Base-by-base conservation (phyloP, 2,329 filamentous ascomycete genomes). In the Fusarium hostae region DNA sequence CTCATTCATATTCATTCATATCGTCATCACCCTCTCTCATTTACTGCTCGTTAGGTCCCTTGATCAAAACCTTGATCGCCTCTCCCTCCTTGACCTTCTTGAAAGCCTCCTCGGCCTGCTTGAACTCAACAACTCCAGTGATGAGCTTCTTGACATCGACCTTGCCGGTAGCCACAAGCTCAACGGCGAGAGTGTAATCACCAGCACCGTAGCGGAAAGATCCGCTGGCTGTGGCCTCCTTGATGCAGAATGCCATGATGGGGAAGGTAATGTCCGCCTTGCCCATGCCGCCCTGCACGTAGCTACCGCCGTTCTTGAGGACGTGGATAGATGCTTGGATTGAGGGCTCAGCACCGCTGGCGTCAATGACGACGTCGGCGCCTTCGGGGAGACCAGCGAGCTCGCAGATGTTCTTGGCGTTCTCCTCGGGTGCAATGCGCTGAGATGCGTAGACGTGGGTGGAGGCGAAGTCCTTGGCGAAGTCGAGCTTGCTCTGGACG, bases 281-380 rank as follows among this genome's bases (percentile, higher is more conserved):
- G 78, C 95, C 95, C 94, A 98, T 97, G 60, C 95, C 95, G 66
- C 91, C 94, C 83, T 97, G 94, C 12, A 97, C 91, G 76, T 94
- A 95, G 20, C 88, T 91, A 35, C 93, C 93, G 61, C 93, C 93
- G 50, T 86, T 85, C 70, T 90, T 87, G 30, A 94, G 87, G 24
- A 87, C 87, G 81, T 95, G 91, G 76, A 95, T 87, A 37, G 88
- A 88, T 0, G 92, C 87, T 82, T 95, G 92, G 76, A 95, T 94
- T 13, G 90, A 92, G 1, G 92, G 89, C 82, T 94, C 92, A 4
- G 92, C 94, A 37, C 93, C 93, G 34, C 89, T 92, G 16, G 93
- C 93, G 79, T 96, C 94, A 76, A 96, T 93, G 43, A 93, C 92
- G 1, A 89, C 89, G 81, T 96, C 93, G 3, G 91, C 92, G 20